Base-by-base conservation (phyloP, 192 early-diverging fungal species). In the Endogone sp. region DNA sequence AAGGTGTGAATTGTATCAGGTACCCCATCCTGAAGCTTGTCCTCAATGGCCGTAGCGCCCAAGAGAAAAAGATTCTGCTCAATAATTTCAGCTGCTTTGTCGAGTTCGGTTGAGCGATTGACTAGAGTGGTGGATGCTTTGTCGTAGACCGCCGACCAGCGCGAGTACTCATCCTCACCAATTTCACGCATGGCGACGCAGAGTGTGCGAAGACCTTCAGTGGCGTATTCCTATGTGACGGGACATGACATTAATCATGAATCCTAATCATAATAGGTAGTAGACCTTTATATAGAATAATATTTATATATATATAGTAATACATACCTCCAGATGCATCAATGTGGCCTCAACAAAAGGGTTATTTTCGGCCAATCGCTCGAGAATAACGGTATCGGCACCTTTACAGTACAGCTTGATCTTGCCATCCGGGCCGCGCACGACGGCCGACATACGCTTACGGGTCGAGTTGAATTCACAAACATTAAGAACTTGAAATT, bases 381-480 rank as follows among this genome's bases (percentile, higher is more conserved):
- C 95, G 4, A 97, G 68, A 73, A 99, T 97, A 3, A 98, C 96
- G 1, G 95, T 97, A 73, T 99, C 98, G 4, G 98, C 98, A 32
- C 98, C 98, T 73, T 99, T 99, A 76, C 92, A 93, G 85, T 94
- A 99, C 44, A 99, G 74, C 71, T 93, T 92, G 49, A 93, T 89
- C 31, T 82, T 83, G 13, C 94, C 95, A 44, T 96, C 92, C 2
- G 96, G 93, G 11, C 87, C 85, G 11, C 95, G 89, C 26, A 98
- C 85, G 31, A 99, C 79, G 4, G 92, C 92, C 6, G 93, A 95
- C 98, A 99, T 99, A 65, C 98, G 87, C 75, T 99, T 99, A 55
- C 98, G 87, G n/a, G 95, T 97, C 56, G 93, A 95, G 78, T 99
- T 97, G 85, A 99, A 99, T 83, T 99, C 98, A 79, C 94, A 95